Evolutionary conservation across 2,329 filamentous ascomycete genomes (phyloP).

Genomic region (Epichloe gansuensis): DNA sequence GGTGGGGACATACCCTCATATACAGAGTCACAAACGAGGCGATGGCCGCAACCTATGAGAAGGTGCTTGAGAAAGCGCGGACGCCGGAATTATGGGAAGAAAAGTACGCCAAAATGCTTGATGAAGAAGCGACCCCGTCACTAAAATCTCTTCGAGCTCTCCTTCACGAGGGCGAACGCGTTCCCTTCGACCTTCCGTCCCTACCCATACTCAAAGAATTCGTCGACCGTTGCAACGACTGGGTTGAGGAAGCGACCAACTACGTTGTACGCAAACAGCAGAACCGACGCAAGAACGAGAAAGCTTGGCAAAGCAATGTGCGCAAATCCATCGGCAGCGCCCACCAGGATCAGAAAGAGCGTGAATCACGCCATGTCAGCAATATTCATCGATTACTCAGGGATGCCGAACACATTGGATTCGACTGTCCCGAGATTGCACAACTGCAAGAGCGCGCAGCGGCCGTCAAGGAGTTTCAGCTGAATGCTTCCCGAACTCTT

Average conservation of each 20-base stretch:
- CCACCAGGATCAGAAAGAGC: conserved; percentile 61
- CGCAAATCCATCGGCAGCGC: conserved; percentile 51
- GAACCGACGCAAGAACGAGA: conserved; percentile 90
- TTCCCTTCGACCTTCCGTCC: conserved; percentile 78
- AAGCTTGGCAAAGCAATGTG: conserved; percentile 63
- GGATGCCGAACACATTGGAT: conserved; percentile 76
- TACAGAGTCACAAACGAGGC: conserved; percentile 66
- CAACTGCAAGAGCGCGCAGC: conserved; percentile 76
- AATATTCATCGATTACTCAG: conserved; percentile 77
- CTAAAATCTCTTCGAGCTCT: conserved; percentile 76
- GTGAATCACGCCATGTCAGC: conserved; percentile 75
- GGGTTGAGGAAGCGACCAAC: conserved; percentile 92
- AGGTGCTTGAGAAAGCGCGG: conserved; percentile 73
- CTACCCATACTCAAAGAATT: conserved; percentile 74
- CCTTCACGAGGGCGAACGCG: conserved; percentile 88
- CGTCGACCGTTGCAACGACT: conserved; percentile 92
- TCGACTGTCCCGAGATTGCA: conserved; percentile 84
- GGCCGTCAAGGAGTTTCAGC: conserved; percentile 74
- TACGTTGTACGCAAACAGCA: conserved; percentile 97
- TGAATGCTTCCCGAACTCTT: conserved; percentile 59
- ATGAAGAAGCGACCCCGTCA: conserved; percentile 72
- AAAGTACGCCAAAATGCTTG: conserved; percentile 74
- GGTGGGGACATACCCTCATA: conserved; percentile 62
- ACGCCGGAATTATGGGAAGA: conserved; percentile 82
- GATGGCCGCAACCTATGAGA: conserved; percentile 55